Evolutionary conservation across 164 flowering plant species (phyloP).

Genomic region (Pachysandra terminalis): DNA sequence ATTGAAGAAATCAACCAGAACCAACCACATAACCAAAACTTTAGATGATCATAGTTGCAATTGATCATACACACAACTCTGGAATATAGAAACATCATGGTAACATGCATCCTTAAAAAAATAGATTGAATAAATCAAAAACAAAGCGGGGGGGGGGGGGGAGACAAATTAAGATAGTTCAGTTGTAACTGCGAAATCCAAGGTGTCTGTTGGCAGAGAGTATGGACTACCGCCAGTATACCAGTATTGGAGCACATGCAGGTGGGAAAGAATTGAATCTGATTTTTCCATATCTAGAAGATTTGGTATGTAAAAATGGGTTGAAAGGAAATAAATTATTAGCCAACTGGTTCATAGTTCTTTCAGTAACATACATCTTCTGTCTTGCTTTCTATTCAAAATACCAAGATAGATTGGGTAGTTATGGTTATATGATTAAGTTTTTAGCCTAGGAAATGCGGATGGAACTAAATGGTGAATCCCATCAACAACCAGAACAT

Average conservation of each 20-base stretch:
- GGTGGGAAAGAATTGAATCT: too few species aligned
- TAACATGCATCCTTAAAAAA: too few species aligned
- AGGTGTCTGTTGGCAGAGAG: background rate
- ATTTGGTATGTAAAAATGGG: background rate
- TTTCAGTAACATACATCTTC: background rate
- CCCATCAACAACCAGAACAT: background rate
- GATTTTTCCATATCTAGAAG: background rate
- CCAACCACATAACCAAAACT: background rate
- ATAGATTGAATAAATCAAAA: too few species aligned
- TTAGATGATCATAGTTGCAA: background rate
- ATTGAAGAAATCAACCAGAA: constrained; percentile 4
- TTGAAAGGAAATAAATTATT: background rate
- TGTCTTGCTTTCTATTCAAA: background rate
- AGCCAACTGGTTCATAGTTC: background rate
- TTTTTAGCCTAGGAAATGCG: background rate
- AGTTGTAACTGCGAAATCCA: background rate
- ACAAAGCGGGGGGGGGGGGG: too few species aligned
- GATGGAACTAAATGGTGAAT: background rate
- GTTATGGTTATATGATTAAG: background rate
- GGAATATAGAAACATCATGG: too few species aligned
- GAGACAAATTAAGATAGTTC: too few species aligned
- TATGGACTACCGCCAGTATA: background rate
- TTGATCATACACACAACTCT: too few species aligned
- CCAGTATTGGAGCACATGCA: too few species aligned
- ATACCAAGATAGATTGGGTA: background rate